A percentile compares a stretch with the other conserved stretches of the same genome.
These are phyloP conservation scores for Fusarium incarnatum DNA, from an alignment of 2,329 filamentous ascomycete species.

Conservation along the genomic window DNA sequence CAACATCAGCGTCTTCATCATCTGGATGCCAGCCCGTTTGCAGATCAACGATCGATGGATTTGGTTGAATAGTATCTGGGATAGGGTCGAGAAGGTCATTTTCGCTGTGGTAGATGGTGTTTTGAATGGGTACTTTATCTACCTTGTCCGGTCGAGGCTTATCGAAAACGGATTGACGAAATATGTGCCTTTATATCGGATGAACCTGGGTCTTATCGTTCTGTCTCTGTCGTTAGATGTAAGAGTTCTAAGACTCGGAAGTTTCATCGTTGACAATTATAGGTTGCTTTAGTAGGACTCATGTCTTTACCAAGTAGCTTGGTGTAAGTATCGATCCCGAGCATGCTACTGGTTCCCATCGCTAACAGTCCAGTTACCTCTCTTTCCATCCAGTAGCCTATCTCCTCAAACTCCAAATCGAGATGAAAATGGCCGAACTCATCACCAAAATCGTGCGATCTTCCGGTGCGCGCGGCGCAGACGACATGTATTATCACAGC, in stretches of 20 bases:
- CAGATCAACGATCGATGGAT: conserved; percentile 57
- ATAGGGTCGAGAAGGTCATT: conserved; percentile 63
- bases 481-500: conserved; percentile 22
- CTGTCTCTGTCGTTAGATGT: conserved; percentile 46
- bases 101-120: conserved; percentile 61
- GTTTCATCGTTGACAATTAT: background rate
- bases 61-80: conserved; percentile 62
- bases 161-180: conserved; percentile 61
- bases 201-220: conserved; percentile 45
- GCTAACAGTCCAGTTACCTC: conserved; percentile 40
- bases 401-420: conserved; percentile 62
- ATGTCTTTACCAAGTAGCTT: conserved; percentile 46
- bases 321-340: conserved; percentile 30
- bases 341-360: rapidly evolving
- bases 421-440: conserved; percentile 63
- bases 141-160: conserved; percentile 57
- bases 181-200: conserved; percentile 58
- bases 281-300: conserved; percentile 44
- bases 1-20: conserved; percentile 64
- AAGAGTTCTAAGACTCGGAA: rapidly evolving
- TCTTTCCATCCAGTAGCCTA: conserved; percentile 60
- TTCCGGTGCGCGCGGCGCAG: background rate
- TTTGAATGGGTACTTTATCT: conserved; percentile 64
- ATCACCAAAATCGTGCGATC: conserved; percentile 53
- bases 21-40: conserved; percentile 65